Evolutionary conservation across 2,329 filamentous ascomycete species (phyloP), one percentile per base, ranked within the genome.

Genomic region (Xylariales sp.): DNA sequence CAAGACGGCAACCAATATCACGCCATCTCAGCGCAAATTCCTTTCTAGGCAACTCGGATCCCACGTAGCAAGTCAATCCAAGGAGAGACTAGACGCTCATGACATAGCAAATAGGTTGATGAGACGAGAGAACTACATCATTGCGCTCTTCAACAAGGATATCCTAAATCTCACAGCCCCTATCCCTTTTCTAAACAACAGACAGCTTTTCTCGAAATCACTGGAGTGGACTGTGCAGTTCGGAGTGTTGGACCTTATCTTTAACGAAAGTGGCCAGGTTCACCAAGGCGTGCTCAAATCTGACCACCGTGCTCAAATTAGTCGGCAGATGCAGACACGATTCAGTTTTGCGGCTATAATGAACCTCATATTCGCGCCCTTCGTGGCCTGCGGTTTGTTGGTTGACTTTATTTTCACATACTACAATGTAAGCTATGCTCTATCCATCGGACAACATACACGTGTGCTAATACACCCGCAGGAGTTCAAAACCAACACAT

Each of bases 81-180:
- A 97, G 78, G 93, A 98, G 80, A 88, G 95, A 69, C 90, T 99
- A 73, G 96, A 97, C 80, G 96, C 96, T 10, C 93, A 97, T 75
- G 96, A 97, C 76, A 98, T 99, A 78, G 96, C 96, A 6, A 99
- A 98, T 77, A 89, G 96, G 39, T 82, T 99, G 53, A 98, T 99
- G 96, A 91, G 96, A 67, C 92, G 93, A 76, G 95, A 97, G 70
- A 99, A 99, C 76, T 99, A 97, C 75, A 87, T 97, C 70, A 97
- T 99, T 75, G 96, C 96, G 4, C 85, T 99, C 75, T 93, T 98
- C 82, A 99, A 99, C 83, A 98, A 99, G 79, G 96, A 98, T 69
- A 89, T 98, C 45, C 81, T 99, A 49, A 91, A 99, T 76, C 84
- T 98, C 53, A 94, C 92, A 0, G 86, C 97, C 2, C 93, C 93